A percentile compares a stretch with the other conserved stretches of the same genome.
phyloP scores from a whole-genome alignment of 495 filamentous ascomycete genomes.

The Penicillium alfredii region DNA sequence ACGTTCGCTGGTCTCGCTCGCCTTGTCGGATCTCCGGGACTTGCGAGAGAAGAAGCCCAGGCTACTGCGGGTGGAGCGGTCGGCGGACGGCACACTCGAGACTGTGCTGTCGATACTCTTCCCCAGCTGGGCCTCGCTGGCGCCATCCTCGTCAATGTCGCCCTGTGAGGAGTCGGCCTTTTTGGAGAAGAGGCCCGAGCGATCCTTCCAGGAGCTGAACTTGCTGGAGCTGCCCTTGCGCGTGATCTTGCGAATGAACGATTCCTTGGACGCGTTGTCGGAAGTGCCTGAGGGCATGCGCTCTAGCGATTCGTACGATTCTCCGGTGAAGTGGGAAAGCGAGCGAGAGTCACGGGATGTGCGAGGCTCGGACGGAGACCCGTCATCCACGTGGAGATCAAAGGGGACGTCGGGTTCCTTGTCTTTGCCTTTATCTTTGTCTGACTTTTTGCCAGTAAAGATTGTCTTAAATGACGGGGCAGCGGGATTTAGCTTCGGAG shows the following conservation, averaged over 20 bases:
- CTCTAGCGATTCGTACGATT: slow-evolving; percentile 72
- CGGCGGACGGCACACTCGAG: slow-evolving; percentile 39
- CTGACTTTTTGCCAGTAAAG: slow-evolving; percentile 39
- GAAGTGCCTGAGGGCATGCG: slow-evolving; percentile 59
- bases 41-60: slow-evolving; percentile 48
- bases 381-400: slow-evolving; percentile 40
- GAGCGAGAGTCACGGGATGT: slow-evolving; percentile 57
- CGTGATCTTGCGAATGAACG: slow-evolving; percentile 66
- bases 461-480: slow-evolving; percentile 54
- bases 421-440: slow-evolving; percentile 32
- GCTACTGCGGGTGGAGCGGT: slow-evolving; percentile 41
- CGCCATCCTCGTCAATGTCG: slow-evolving; percentile 45
- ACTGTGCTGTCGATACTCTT: slow-evolving; percentile 45
- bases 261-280: slow-evolving; percentile 56
- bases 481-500: slow-evolving; percentile 56
- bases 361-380: slow-evolving; percentile 58
- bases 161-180: slow-evolving; percentile 50
- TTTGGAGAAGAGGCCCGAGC: slow-evolving; percentile 57
- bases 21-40: slow-evolving; percentile 42
- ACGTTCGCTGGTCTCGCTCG: slow-evolving; percentile 42
- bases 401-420: slow-evolving; percentile 29
- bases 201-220: slow-evolving; percentile 68
- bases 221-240: slow-evolving; percentile 76
- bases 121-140: slow-evolving; percentile 40
- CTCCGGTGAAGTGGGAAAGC: slow-evolving; percentile 57